These are phyloP conservation scores for Pelargonium fulgidum DNA, from an alignment of 441 rosid species.

Conservation along the genomic window DNA sequence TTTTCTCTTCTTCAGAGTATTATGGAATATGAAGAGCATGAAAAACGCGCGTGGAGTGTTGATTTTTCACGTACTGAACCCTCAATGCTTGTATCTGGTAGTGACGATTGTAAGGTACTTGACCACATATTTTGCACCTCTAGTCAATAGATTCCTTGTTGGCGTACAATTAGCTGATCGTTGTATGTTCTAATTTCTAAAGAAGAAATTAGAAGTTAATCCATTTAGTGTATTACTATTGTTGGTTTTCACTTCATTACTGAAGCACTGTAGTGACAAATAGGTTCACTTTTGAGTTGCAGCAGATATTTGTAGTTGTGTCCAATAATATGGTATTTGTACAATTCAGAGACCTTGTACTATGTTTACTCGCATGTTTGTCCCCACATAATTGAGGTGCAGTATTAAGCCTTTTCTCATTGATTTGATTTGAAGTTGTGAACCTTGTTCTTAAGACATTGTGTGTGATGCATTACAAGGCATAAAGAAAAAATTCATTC, in stretches of 20 bases:
- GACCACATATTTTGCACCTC: slow-evolving; percentile 15
- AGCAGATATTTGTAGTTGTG: not conserved
- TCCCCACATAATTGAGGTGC: too few relatives aligned
- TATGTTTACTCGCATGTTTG: too few relatives aligned
- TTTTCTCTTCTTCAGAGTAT: slow-evolving; percentile 31
- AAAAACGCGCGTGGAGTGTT: slow-evolving; percentile 99
- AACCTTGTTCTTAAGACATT: too few relatives aligned
- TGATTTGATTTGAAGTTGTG: too few relatives aligned
- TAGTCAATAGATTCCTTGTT: slow-evolving; percentile 12
- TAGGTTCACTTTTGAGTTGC: not conserved
- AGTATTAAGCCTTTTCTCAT: too few relatives aligned
- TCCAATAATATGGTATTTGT: too few relatives aligned
- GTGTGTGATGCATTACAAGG: too few relatives aligned
- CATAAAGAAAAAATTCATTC: too few relatives aligned
- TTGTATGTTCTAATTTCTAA: not conserved
- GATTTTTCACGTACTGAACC: slow-evolving; percentile 93
- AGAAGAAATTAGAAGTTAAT: not conserved
- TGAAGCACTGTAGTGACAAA: not conserved
- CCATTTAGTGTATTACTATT: not conserved
- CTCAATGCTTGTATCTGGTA: slow-evolving; percentile 96
- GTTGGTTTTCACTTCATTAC: not conserved
- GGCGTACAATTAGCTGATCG: slow-evolving; percentile 4
- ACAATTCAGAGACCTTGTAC: too few relatives aligned
- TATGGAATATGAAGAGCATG: slow-evolving; percentile 99
- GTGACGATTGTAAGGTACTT: slow-evolving; percentile 82